Evolutionary conservation across 2,329 filamentous ascomycete species (phyloP), one percentile per base, ranked within the genome.

Genomic region (Alternaria postmessia): DNA sequence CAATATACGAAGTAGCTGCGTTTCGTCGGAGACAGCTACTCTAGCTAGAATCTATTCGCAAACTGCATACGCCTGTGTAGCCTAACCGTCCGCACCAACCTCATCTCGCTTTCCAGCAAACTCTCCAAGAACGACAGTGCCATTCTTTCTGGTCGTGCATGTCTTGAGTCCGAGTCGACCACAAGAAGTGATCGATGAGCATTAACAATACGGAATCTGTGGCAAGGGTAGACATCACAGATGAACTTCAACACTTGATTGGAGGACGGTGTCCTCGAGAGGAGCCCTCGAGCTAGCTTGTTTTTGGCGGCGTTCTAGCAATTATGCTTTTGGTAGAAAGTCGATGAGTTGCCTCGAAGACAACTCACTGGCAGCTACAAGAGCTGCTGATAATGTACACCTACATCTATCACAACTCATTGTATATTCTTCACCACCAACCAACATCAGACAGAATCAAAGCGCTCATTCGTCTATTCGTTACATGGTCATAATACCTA

Each of bases 401-500:
- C 30, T 38, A 38, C 36, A 38, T 16, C 12, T 7, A 38, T 7
- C n/a, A 6, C 12, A 39, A 9, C 38, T 41, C 20, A 6, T 12
- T 20, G 11, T 24, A 24, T 14, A 11, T 7, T 14, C 3, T 14
- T 24, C 39, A 24, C 16, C 20, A 24, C 9, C 39, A 42, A 24
- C 20, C 12, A 42, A 24, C 11, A 42, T 8, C 3, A 5, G 12
- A 5, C 14, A 24, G 20, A 24, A 24, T 36, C 32, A 38, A n/a
- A 26, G 16, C n/a, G 34, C 28, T 8, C 44, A 46, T 57, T 57
- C 55, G 30, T 57, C 24, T 53, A 54, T 32, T 57, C 55, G 55
- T 57, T 57, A 57, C 41, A 54, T 53, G 22, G 18, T 57, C 55
- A 47, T 57, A 47, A 57, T 54, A 43, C 54, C 48, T 18, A 16